Conservation (phyloP, 768 basidiomycete genomes). For the Cystofilobasidium capitatum region DNA sequence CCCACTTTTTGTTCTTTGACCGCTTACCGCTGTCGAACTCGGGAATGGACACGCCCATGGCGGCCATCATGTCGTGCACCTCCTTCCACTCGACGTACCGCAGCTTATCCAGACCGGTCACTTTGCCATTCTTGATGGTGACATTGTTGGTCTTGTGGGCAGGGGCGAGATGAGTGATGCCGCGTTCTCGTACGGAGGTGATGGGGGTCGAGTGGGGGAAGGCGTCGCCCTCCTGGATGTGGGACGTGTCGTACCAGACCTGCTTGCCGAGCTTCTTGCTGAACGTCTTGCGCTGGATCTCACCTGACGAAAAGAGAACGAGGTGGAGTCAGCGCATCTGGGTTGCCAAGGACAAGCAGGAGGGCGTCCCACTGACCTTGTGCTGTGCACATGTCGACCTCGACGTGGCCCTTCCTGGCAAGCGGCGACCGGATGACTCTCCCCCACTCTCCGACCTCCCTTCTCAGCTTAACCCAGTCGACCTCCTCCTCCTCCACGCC, state of each 20-base stretch:
- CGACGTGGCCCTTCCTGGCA: slow-evolving; percentile 82
- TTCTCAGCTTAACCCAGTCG: slow-evolving; percentile 48
- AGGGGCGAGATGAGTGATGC: slow-evolving; percentile 12
- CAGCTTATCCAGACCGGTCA: slow-evolving; percentile 13
- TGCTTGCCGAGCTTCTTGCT: slow-evolving; percentile 95
- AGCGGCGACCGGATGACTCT: slow-evolving; percentile 84
- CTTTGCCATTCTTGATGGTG: slow-evolving; percentile 5
- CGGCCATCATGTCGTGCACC: slow-evolving; percentile 15
- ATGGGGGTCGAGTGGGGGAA: slow-evolving; percentile 72
- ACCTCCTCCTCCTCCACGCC: slow-evolving; percentile 6
- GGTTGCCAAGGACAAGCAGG: neutral
- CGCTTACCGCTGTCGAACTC: slow-evolving; percentile 1
- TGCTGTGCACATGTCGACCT: slow-evolving; percentile 75
- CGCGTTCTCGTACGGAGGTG: neutral
- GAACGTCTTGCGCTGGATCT: slow-evolving; percentile 82
- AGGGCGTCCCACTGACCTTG: slow-evolving; percentile 62
- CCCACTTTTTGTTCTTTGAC: neutral
- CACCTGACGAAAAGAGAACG: slow-evolving; percentile 47
- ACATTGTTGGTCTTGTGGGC: slow-evolving; percentile 21
- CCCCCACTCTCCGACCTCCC: slow-evolving; percentile 79
- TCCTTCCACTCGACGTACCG: slow-evolving; percentile 17
- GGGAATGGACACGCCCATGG: slow-evolving; percentile 21
- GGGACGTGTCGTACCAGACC: slow-evolving; percentile 85
- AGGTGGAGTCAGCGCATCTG: neutral
- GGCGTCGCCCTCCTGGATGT: slow-evolving; percentile 85